Evolutionary conservation across 1,139 yeast genomes (phyloP), one percentile per base, ranked within the genome.

Genomic region (Hemisphaericaspora xylanilytica): DNA sequence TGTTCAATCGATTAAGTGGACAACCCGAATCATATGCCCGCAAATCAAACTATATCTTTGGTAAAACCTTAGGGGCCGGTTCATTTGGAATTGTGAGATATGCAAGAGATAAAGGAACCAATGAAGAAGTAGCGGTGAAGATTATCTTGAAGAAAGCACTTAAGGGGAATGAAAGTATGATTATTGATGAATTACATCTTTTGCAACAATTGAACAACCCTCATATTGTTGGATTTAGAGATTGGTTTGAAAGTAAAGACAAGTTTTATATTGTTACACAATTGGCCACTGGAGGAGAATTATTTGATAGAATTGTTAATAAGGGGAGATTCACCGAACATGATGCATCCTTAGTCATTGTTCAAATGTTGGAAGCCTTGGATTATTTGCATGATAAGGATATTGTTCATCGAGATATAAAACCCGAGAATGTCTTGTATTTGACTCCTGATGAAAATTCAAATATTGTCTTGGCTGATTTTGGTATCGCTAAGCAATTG

Each of bases 281-380:
- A 56, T 67, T 88, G 53, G 95, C 96, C 21, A 82, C 86, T 2
- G 97, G 97, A 16, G 97, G 97, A 30, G 97, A 89, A 59, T 66
- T 89, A 46, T 89, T 89, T 58, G 96, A 88, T 50, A 65, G 96
- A 38, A 89, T 89, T 47, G 73, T 88, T 32, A 71, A 78, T 38
- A 69, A 78, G 52, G 96, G 95, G 2, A 73, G 79, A 38, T 89
- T 87, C 58, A 85, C 95, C 3, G 97, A 89, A 58, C 75, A 70
- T 46, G 96, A 89, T 58, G 97, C 96, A 2, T 81, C 83, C 2
- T 56, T 67, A 39, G 82, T 87, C 21, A 66, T 89, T 20, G 65
- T 71, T 9, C 94, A 89, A 57, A 74, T 88, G 41, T 65, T 88
- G 35, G 76, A 77, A 39, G 96, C 96, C 2, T 70, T 89, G 32